Evolutionary conservation across 2,329 filamentous ascomycete species (phyloP), one percentile per base, ranked within the genome.

Genomic region (Zasmidium citrigriseum): DNA sequence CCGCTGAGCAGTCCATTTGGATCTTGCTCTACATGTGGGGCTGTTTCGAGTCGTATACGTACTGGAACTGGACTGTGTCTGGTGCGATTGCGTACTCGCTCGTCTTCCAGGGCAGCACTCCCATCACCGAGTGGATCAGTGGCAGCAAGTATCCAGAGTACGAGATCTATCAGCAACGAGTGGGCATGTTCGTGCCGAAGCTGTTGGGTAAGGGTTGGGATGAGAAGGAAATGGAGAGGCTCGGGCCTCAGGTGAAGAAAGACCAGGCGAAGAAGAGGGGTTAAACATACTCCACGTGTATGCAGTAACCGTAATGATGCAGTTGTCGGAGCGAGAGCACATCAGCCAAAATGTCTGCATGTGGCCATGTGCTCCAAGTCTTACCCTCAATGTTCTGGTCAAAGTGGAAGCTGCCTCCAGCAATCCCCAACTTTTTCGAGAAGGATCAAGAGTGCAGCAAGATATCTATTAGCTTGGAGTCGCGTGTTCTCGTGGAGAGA

Each of bases 1-100:
- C 90, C 4, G 91, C 90, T 4, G 95, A 99, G 76, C 95, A 98
- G 77, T 81, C 86, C 25, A 86, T 98, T 68, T 99, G 95, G 95
- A 82, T 96, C 54, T 78, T 86, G 9, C 76, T 98, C 53, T 98
- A 98, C 75, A 85, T 91, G 69, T 99, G 93, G 95, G 86, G 84
- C 65, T 93, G 89, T 75, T 89, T 86, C 71, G 83, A 87, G 55
- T 90, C 88, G 27, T 83, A 86, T 55, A 86, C 82, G 1, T 79
- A 88, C 45, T 87, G 88, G 72, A 93, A 89, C 75, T 99, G 93
- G 91, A 87, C 89, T 1, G 85, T 84, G 51, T 72, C 85, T 10
- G 95, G 93, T 9, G 82, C 88, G 0, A 70, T 88, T 3, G 79
- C 81, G 48, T 88, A 96, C 67, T 74, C 97, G 21, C 72, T 89